phyloP scores from a whole-genome alignment of 768 basidiomycete genomes.

The Pleurotus ostreatus region DNA sequence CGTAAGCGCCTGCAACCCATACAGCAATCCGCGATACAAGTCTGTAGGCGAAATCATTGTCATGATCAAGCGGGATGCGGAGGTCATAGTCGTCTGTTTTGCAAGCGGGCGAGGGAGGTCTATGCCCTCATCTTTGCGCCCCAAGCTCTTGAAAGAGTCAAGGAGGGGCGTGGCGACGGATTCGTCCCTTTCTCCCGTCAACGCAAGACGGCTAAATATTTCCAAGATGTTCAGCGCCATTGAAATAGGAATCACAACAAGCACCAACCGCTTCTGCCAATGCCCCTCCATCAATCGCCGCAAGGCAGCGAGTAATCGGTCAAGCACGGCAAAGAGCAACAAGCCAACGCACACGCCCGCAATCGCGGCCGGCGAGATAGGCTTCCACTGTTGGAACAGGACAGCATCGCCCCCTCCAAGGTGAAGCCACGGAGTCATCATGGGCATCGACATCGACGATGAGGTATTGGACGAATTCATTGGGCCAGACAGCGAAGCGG shows the following conservation, averaged over 20 bases:
- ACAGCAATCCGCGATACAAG: slow-evolving; percentile 61
- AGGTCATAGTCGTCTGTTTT: too few species aligned
- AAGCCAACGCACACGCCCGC: slow-evolving; percentile 74
- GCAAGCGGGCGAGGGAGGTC: too few species aligned
- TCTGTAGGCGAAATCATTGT: slow-evolving; percentile 32
- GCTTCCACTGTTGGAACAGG: slow-evolving; percentile 64
- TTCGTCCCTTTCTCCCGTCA: neutral
- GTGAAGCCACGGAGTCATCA: slow-evolving; percentile 70
- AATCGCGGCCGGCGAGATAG: slow-evolving; percentile 64
- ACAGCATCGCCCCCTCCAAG: slow-evolving; percentile 61
- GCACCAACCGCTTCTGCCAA: slow-evolving; percentile 58
- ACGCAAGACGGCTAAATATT: neutral
- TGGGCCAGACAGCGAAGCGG: neutral
- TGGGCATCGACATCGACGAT: slow-evolving; percentile 14
- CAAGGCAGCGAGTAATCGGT: slow-evolving; percentile 61
- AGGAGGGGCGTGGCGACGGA: neutral
- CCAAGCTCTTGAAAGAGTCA: neutral
- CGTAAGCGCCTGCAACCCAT: slow-evolving; percentile 58
- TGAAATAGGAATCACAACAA: neutral
- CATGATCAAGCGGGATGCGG: too few species aligned
- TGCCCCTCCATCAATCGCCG: slow-evolving; percentile 46
- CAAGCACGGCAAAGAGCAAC: slow-evolving; percentile 61
- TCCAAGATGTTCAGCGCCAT: neutral
- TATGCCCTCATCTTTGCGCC: slow-evolving; percentile 22
- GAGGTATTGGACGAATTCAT: slow-evolving; percentile 3